A percentile compares a stretch with the other conserved stretches of the same genome.
Conservation (phyloP, 805 yeast genomes). For the Debaryomyces hansenii region DNA sequence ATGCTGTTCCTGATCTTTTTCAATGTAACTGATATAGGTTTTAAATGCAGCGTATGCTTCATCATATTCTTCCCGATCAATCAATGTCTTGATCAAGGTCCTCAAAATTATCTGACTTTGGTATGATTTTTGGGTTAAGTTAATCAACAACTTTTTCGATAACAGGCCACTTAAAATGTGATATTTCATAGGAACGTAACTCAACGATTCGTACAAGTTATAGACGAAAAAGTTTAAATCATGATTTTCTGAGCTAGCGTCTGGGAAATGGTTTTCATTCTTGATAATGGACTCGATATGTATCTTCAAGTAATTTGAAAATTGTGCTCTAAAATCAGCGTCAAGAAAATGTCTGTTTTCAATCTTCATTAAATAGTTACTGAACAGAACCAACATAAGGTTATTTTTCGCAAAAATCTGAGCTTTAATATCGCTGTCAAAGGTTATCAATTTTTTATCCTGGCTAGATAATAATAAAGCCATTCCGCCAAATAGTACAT, state of each 20-base stretch:
- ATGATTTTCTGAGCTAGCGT: conserved; percentile 21
- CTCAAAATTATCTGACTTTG: conserved; percentile 37
- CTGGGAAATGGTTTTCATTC: conserved; percentile 25
- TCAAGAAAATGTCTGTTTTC: conserved; percentile 15
- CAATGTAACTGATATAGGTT: conserved; percentile 33
- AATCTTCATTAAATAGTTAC: conserved; percentile 26
- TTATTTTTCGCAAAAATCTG: conserved; percentile 25
- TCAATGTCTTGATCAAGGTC: conserved; percentile 28
- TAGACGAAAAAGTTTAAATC: conserved; percentile 26
- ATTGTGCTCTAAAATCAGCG: conserved; percentile 24
- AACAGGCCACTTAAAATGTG: conserved; percentile 19
- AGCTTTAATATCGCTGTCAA: conserved; percentile 12
- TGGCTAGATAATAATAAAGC: conserved; percentile 16
- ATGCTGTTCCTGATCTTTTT: conserved; percentile 31
- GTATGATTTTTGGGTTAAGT: conserved; percentile 31
- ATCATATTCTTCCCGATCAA: conserved; percentile 37
- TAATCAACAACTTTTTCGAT: conserved; percentile 31
- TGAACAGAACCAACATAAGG: conserved; percentile 22
- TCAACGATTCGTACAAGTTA: conserved; percentile 29
- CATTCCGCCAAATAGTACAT: conserved; percentile 21
- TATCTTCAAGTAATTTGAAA: conserved; percentile 19
- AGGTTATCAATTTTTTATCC: conserved; percentile 17
- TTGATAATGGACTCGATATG: conserved; percentile 17
- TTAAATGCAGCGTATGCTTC: conserved; percentile 45
- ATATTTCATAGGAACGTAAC: conserved; percentile 20